phyloP scores from a whole-genome alignment of 2,329 filamentous ascomycete species.

The Colletotrichum melonis region DNA sequence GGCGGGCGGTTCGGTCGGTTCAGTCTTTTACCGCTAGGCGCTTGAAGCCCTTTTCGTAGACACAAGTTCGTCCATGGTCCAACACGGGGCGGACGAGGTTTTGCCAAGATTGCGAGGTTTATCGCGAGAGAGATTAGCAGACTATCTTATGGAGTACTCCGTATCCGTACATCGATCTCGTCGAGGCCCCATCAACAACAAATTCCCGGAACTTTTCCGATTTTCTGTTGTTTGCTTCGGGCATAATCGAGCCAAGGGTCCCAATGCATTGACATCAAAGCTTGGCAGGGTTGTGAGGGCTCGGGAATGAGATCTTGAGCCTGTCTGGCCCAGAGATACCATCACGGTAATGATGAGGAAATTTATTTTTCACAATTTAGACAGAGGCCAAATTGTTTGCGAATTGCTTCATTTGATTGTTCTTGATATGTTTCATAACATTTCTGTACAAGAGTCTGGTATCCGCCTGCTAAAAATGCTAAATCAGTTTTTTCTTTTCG shows the following conservation, averaged over 20 bases:
- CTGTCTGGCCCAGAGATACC: background rate
- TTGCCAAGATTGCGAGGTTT: background rate
- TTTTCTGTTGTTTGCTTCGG: background rate
- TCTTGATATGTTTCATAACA: background rate
- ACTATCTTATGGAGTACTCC: background rate
- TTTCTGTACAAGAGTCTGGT: background rate
- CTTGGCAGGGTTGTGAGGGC: no score
- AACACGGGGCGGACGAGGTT: background rate
- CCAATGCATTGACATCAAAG: no score
- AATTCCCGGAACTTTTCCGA: background rate
- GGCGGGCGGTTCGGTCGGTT: no score
- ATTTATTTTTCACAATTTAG: no score
- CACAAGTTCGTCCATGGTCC: background rate
- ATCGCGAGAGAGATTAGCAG: background rate
- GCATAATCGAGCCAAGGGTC: no score
- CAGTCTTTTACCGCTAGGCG: no score
- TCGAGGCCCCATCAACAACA: background rate
- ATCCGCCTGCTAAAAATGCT: background rate
- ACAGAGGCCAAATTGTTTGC: background rate
- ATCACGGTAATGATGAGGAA: no score
- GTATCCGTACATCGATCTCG: no score
- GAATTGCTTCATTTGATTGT: constrained; percentile 10
- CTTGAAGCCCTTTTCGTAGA: background rate
- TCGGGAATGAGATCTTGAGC: background rate
- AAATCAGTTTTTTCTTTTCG: background rate